Percentiles rank a stretch among this genome's conserved stretches.
These are phyloP conservation scores for Pseudogymnoascus sp. DNA, from an alignment of 2,329 filamentous ascomycete genomes.

Conservation along the genomic window DNA sequence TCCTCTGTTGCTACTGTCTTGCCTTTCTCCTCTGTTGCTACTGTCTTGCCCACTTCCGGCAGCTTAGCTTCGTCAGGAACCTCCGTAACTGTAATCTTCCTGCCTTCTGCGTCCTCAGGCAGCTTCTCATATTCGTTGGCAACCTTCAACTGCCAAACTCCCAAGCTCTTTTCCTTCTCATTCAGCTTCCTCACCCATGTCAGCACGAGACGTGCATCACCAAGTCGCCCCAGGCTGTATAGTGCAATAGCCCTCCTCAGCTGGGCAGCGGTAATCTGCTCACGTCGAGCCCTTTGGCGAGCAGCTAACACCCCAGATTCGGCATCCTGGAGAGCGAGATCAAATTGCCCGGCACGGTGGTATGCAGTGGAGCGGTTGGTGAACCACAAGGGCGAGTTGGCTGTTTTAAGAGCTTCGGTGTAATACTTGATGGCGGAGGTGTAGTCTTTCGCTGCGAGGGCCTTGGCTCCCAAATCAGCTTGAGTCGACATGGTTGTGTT, in stretches of 20 bases:
- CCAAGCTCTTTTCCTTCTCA: constrained; percentile 43
- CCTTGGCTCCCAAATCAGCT: constrained; percentile 46
- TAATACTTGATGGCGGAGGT: constrained; percentile 60
- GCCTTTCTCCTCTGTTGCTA: constrained; percentile 19
- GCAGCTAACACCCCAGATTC: constrained; percentile 58
- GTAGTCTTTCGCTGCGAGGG: constrained; percentile 58
- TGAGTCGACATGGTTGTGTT: constrained; percentile 40
- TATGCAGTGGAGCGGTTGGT: constrained; percentile 76
- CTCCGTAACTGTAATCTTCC: constrained; percentile 42
- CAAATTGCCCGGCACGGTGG: constrained; percentile 53
- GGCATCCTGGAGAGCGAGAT: constrained; percentile 62
- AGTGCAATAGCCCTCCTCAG: constrained; percentile 71
- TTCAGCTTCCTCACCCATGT: constrained; percentile 47
- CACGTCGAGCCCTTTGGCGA: constrained; percentile 61
- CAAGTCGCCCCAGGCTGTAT: constrained; percentile 62
- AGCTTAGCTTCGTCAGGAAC: constrained; percentile 40
- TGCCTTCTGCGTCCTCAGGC: constrained; percentile 41
- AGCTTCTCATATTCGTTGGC: constrained; percentile 43
- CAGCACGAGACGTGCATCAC: constrained; percentile 68
- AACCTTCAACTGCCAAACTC: constrained; percentile 53
- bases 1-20: constrained; percentile 23
- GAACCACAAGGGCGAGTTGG: constrained; percentile 71
- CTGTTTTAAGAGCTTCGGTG: constrained; percentile 61
- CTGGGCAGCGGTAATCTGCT: constrained; percentile 73
- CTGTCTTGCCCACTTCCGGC: constrained; percentile 31